Conservation (phyloP, 1,139 yeast species). For the Kodamaea ohmeri region DNA sequence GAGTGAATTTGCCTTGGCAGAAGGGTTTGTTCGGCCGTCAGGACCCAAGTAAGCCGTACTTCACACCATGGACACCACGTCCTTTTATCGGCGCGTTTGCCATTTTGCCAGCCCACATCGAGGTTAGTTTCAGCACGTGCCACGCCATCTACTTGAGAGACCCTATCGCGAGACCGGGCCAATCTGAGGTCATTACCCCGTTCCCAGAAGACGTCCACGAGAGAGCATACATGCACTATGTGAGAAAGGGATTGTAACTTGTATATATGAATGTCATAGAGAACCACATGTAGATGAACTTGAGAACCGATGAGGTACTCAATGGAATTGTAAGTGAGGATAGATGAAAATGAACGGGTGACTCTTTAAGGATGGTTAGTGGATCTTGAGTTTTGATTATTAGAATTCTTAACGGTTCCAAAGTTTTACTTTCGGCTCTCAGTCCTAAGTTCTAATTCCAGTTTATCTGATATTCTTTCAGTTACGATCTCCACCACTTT, state of each 20-base stretch:
- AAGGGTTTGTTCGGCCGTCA: constrained; percentile 73
- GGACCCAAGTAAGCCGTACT: constrained; percentile 74
- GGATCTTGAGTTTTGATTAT: too few species aligned
- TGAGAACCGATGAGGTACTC: too few species aligned
- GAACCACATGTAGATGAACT: too few species aligned
- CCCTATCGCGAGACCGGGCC: constrained; percentile 97
- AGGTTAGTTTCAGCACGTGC: constrained; percentile 84
- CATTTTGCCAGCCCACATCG: constrained; percentile 86
- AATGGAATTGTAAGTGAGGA: too few species aligned
- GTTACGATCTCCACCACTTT: too few species aligned
- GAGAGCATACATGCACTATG: constrained; percentile 94
- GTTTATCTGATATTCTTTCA: too few species aligned
- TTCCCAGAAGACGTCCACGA: constrained; percentile 82
- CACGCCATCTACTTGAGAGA: constrained; percentile 94
- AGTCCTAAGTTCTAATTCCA: too few species aligned
- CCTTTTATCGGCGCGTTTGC: constrained; percentile 93
- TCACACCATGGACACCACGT: constrained; percentile 96
- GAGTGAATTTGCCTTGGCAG: constrained; percentile 70
- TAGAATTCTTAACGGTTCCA: too few species aligned
- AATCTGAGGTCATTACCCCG: constrained; percentile 93
- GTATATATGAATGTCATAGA: constrained; percentile 6
- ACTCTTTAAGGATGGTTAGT: too few species aligned
- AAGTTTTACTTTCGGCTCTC: too few species aligned
- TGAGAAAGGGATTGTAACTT: constrained; percentile 65
- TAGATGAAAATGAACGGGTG: too few species aligned